Conservation (phyloP, 495 filamentous ascomycete genomes). For the Penicillium alfredii region DNA sequence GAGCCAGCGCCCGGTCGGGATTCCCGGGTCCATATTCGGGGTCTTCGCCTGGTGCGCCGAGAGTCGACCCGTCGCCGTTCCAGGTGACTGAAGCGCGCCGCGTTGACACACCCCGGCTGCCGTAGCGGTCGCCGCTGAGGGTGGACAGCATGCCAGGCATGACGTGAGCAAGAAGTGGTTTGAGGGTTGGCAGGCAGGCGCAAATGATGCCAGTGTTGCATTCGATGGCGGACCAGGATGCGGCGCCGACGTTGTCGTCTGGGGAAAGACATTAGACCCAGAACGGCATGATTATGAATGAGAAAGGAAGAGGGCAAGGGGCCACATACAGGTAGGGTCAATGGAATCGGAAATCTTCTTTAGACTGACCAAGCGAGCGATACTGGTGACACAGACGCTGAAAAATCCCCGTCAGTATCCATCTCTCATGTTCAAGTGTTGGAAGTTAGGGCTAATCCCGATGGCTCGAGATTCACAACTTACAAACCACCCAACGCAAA, state of each 20-base stretch:
- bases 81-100: constrained; percentile 22
- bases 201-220: constrained; percentile 85
- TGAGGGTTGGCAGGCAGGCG: constrained; percentile 80
- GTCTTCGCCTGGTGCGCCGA: constrained; percentile 29
- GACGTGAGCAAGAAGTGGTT: constrained; percentile 59
- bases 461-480: too few species aligned
- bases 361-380: constrained; percentile 33
- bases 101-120: constrained; percentile 12
- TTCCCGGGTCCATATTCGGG: constrained; percentile 28
- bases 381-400: constrained; percentile 44
- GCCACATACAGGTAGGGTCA: constrained; percentile 38
- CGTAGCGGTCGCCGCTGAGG: constrained; percentile 17
- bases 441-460: too few species aligned
- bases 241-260: constrained; percentile 53
- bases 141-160: constrained; percentile 30
- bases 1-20: constrained; percentile 20
- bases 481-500: constrained; percentile 50
- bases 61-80: constrained; percentile 29
- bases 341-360: constrained; percentile 34
- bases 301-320: not conserved
- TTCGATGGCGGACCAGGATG: constrained; percentile 82
- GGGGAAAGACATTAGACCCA: too few species aligned
- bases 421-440: too few species aligned
- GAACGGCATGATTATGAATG: too few species aligned
- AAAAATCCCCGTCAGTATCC: too few species aligned